Percentiles rank a stretch among this genome's conserved stretches.
Conservation (phyloP, 2,329 filamentous ascomycete species). For the Zarea fungicola region DNA sequence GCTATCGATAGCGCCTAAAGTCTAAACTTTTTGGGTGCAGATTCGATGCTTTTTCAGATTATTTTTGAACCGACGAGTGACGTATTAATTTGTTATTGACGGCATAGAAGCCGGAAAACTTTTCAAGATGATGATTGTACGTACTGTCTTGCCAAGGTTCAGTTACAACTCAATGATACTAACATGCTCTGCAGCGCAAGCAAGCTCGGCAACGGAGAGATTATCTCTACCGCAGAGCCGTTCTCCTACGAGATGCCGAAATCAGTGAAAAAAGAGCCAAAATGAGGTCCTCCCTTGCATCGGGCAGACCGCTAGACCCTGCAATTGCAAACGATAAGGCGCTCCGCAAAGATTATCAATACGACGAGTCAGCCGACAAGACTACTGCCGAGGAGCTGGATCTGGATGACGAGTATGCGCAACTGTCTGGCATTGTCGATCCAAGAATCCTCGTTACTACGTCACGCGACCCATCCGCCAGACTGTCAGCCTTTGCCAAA, state of each 20-base stretch:
- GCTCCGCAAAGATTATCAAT: conserved; percentile 83
- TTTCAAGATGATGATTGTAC: conserved; percentile 29
- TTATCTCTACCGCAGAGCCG: conserved; percentile 81
- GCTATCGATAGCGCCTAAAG: conserved; percentile 25
- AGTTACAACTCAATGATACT: conserved; percentile 11
- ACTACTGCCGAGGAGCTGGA: conserved; percentile 64
- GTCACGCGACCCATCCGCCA: conserved; percentile 77
- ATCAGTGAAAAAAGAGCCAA: conserved; percentile 88
- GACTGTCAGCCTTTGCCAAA: conserved; percentile 86
- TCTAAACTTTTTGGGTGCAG: conserved; percentile 18
- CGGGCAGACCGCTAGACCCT: conserved; percentile 78
- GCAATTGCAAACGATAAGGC: conserved; percentile 80
- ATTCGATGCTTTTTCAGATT: conserved; percentile 24
- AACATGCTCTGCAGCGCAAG: conserved; percentile 30
- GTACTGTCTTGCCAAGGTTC: conserved; percentile 12
- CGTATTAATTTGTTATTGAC: conserved; percentile 4
- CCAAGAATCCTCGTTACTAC: conserved; percentile 88
- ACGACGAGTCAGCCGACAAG: conserved; percentile 77
- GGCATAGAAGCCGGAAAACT: conserved; percentile 4
- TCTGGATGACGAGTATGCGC: conserved; percentile 83
- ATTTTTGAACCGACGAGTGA: neutral
- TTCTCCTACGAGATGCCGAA: conserved; percentile 84
- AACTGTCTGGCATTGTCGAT: conserved; percentile 86
- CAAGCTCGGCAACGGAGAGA: conserved; percentile 38
- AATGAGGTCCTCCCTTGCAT: conserved; percentile 78